phyloP scores from a whole-genome alignment of 139 green algal genomes.

The Closterium sp. region DNA sequence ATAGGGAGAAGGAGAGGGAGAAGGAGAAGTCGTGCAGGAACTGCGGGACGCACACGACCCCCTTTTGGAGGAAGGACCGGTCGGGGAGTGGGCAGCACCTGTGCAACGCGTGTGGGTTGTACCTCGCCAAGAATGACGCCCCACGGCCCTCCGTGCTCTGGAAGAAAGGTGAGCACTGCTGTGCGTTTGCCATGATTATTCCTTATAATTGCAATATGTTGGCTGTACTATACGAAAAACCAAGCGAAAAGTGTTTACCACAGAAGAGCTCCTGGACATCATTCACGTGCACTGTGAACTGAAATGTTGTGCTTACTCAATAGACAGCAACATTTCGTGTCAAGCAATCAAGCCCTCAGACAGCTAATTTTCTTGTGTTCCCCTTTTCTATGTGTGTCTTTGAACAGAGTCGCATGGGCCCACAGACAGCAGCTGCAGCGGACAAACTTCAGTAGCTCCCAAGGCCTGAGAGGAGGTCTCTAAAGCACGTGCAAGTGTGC shows the following conservation, averaged over 20 bases:
- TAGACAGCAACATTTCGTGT: no score
- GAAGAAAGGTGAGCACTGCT: conserved; percentile 57
- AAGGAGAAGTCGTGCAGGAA: conserved; percentile 83
- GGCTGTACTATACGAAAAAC: background rate
- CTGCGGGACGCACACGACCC: conserved; percentile 80
- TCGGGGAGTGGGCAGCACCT: conserved; percentile 71
- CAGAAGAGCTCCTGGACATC: background rate
- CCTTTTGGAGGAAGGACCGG: conserved; percentile 95
- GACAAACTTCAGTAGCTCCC: background rate
- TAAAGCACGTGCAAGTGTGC: no score
- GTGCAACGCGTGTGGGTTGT: conserved; percentile 95
- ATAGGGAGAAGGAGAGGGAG: conserved; percentile 10
- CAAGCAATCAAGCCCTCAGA: no score
- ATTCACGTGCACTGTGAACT: background rate
- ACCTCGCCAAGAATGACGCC: conserved; percentile 91
- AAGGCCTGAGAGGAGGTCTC: background rate
- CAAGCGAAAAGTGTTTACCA: background rate
- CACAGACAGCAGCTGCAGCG: background rate
- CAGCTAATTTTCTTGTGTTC: background rate
- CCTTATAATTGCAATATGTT: background rate
- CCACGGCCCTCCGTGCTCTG: conserved; percentile 81
- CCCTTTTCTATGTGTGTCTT: background rate
- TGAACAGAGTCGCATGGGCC: background rate
- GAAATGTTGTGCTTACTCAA: no score
- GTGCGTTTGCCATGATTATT: no score